Evolutionary conservation across 2,329 filamentous ascomycete species (phyloP).

Genomic region (Neonectria neomacrospora): DNA sequence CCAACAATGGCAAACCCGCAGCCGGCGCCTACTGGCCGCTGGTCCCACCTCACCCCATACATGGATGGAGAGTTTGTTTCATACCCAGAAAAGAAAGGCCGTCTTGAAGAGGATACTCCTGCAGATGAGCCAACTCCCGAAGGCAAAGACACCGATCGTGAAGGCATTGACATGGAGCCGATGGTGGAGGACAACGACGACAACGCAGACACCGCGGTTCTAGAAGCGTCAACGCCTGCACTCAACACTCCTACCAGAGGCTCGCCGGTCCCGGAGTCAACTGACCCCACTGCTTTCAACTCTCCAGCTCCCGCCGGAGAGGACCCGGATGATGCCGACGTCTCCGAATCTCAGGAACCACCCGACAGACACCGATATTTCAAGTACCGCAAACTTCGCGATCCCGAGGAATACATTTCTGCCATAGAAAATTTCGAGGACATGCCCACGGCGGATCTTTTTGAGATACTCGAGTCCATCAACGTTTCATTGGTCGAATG

Average conservation of each 20-base stretch:
- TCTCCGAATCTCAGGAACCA: constrained; percentile 50
- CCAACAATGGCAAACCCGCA: constrained; percentile 42
- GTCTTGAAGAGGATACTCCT: constrained; percentile 47
- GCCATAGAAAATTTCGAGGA: constrained; percentile 62
- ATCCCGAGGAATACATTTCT: constrained; percentile 60
- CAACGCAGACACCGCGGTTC: constrained; percentile 42
- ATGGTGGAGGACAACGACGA: constrained; percentile 50
- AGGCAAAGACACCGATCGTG: constrained; percentile 47
- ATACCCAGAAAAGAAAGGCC: constrained; percentile 53
- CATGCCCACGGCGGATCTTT: constrained; percentile 59
- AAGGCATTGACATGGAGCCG: constrained; percentile 46
- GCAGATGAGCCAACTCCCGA: constrained; percentile 47
- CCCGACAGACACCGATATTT: constrained; percentile 49
- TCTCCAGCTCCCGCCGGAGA: constrained; percentile 53
- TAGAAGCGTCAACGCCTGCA: constrained; percentile 51
- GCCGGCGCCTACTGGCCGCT: constrained; percentile 48
- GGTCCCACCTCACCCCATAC: constrained; percentile 55
- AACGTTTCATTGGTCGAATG: constrained; percentile 61
- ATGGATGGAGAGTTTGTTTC: constrained; percentile 52
- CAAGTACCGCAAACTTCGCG: constrained; percentile 61
- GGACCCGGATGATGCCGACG: constrained; percentile 51
- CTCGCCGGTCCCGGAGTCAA: constrained; percentile 53
- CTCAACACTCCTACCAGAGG: constrained; percentile 53
- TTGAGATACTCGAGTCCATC: constrained; percentile 56
- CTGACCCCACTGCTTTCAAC: constrained; percentile 51